Base-by-base conservation (phyloP, 2,329 filamentous ascomycete species). In the Pseudogymnoascus verrucosus region DNA sequence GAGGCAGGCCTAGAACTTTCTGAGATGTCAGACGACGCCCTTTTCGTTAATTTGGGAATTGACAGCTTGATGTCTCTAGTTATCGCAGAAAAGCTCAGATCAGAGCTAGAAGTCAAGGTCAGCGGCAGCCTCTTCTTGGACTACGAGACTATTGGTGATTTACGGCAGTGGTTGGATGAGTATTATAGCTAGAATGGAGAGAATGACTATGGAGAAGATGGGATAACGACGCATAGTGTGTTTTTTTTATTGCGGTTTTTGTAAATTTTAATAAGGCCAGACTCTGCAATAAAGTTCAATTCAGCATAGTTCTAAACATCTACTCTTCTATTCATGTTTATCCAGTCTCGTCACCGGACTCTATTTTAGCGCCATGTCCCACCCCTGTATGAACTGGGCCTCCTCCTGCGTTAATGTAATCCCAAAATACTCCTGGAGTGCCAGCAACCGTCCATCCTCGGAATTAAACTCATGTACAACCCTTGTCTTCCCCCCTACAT, bases 51-150 rank as follows among this genome's bases (percentile, higher is more conserved):
- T 39, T 51, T 74, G 4, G 75, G 75, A 4, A 65, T 77, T 19
- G 75, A 77, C 63, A 75, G 72, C 6, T 70, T 77, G 5, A 66
- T 77, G 19, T 66, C 67, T 1, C 65, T 77, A 28, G 71, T 71
- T 1, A 73, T 76, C 37, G 66, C 70, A 0, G 70, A 68, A 10
- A 69, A 73, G 5, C 71, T 76, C 64, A 68, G 68, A 12, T 72
- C 75, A 44, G 69, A 76, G 62, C 67, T 76, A 6, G 70, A 69
- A 6, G 62, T 76, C 3, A 67, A 64, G 3, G 67, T 75, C 31
- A 65, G 59, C 4, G 70, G 69, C 5, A 68, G 68, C 14, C 62
- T 76, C 12, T 77, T 78, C 63, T 61, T 74, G 4, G 75, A 78
- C 62, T 75, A 71, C 59, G 71, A 73, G 10, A 75, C 72, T 5